phyloP scores from a whole-genome alignment of 768 basidiomycete genomes.

The Hysterangium stoloniferum region DNA sequence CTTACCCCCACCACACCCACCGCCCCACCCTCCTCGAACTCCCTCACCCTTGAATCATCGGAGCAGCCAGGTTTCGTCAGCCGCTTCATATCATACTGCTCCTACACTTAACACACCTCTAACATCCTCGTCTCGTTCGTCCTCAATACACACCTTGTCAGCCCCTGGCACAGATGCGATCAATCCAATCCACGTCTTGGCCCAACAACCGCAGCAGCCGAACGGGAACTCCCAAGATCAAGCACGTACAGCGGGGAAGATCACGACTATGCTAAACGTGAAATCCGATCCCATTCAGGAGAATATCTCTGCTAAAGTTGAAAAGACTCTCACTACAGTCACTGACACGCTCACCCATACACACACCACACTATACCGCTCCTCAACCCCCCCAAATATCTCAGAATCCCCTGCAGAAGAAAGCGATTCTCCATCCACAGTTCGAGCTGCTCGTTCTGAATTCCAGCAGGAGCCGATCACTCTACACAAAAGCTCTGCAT shows the following conservation, averaged over 20 bases:
- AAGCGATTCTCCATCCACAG: background rate
- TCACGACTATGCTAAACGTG: background rate
- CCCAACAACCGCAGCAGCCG: constrained; percentile 4
- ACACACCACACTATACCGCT: background rate
- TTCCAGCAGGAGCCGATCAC: background rate
- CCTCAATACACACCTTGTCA: constrained; percentile 2
- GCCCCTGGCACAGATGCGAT: background rate
- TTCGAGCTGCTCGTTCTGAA: background rate
- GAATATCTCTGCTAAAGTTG: background rate
- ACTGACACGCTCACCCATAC: constrained; percentile 4
- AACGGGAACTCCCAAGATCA: background rate
- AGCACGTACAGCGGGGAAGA: background rate
- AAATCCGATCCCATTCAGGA: background rate
- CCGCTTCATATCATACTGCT: constrained; percentile 7
- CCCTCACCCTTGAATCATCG: constrained; percentile 1
- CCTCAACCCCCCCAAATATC: background rate
- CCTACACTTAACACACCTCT: background rate
- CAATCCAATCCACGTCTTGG: constrained; percentile 6
- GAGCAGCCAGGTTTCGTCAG: constrained; percentile 2
- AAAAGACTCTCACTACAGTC: background rate
- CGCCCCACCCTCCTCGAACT: background rate
- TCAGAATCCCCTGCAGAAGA: background rate
- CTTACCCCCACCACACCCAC: background rate
- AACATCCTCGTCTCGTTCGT: constrained; percentile 2
- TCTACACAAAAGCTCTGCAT: background rate